Evolutionary conservation across 1,284 basidiomycete species (phyloP), one percentile per base, ranked within the genome.

Genomic region (Ustilago xerochloae): DNA sequence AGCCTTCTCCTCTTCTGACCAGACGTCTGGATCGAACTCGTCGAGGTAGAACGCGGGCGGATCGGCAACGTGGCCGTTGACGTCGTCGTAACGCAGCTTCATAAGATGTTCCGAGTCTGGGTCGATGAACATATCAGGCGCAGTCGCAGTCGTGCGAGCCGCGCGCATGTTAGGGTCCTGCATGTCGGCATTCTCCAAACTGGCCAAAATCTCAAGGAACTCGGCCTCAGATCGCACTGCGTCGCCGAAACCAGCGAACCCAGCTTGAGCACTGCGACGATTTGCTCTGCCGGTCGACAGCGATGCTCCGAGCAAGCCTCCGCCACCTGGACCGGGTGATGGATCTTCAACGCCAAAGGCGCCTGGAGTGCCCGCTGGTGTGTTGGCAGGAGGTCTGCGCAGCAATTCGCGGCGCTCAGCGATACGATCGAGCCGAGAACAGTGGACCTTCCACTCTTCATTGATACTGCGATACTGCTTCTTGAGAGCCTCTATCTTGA

Each of bases 131-230:
- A 97, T 95, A 84, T 98, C 94, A 0, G 96, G 96, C 41, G 96
- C 91, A 22, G 86, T 89, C 16, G 95, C 95, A n/a, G 94, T 89
- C 61, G 97, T 97, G 71, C 90, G 89, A 50, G 90, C 87, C 3
- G 93, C 93, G 20, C 97, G 90, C 75, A 92, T 89, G 75, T 90
- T 92, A 0, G 95, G 94, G 85, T 98, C 94, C 46, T 91, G 93
- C 59, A 93, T 90, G 73, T 96, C 95, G 70, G 95, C 93, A 75
- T 91, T 93, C 48, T 94, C 94, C 38, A 97, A 87, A 79, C 91
- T 94, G 12, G 93, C 93, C 58, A 98, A 91, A 81, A 98, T 95
- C 85, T 95, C 94, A 81, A 97, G 92, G 89, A 97, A 95, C 87
- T 98, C 96, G 60, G 97, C 89, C 84, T 98, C 96, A 18, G 94